Percentiles rank a stretch among this genome's conserved stretches.
Conservation (phyloP, 805 yeast species). For the Pichia sporocuriosa region DNA sequence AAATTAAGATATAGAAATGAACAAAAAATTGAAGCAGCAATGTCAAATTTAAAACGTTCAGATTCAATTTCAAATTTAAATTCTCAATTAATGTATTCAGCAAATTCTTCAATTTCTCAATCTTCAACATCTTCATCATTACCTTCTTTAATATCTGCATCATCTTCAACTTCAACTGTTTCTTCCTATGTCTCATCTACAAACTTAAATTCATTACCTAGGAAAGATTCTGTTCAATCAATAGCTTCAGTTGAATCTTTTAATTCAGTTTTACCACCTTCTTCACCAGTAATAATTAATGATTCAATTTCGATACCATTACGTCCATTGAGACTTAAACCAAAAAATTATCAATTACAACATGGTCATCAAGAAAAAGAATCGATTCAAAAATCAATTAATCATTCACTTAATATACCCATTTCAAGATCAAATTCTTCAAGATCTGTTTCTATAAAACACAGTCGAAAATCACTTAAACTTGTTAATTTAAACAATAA, state of each 20-base stretch:
- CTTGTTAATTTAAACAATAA: neutral
- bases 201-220: constrained; percentile 7
- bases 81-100: too few species aligned
- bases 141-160: constrained; percentile 13
- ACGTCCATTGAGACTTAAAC: constrained; percentile 15
- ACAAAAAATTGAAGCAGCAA: constrained; percentile 6
- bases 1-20: constrained; percentile 30
- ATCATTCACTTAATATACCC: constrained; percentile 3
- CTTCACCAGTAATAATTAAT: constrained; percentile 10
- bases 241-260: neutral
- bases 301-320: constrained; percentile 5
- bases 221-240: constrained; percentile 11
- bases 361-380: too few species aligned
- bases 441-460: constrained; percentile 1
- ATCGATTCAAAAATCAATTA: neutral
- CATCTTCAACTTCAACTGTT: constrained; percentile 13
- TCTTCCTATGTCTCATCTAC: constrained; percentile 24
- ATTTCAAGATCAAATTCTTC: constrained; percentile 3
- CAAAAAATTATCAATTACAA: constrained; percentile 5
- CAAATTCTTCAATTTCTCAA: neutral
- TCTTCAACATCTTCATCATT: constrained; percentile 11
- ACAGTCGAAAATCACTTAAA: constrained; percentile 1
- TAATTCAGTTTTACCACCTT: neutral
- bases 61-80: neutral
- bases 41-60: neutral